Evolutionary conservation across 1,284 basidiomycete genomes (phyloP), one percentile per base, ranked within the genome.

Genomic region (Rhodotorula sp.): DNA sequence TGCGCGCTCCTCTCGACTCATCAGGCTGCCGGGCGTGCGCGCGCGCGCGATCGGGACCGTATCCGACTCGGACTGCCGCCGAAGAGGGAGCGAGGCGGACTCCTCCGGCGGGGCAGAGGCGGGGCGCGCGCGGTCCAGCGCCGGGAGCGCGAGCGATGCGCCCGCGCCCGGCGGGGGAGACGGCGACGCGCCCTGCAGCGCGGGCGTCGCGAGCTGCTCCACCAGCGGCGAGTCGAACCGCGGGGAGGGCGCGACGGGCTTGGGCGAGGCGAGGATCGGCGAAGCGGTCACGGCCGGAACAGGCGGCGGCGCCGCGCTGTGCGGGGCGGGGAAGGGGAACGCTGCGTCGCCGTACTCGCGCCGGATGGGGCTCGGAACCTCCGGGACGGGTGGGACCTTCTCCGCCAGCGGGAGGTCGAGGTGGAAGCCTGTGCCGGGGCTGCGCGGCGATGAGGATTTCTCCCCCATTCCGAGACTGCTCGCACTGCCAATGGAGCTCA

Each of bases 1-100:
- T 3, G 70, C 70, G 19, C 70, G 62, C 51, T 71, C 70, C n/a
- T 44, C 66, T 13, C 66, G 44, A 27, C 54, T 48, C 58, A 68
- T 46, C n/a, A 39, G 32, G 36, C 29, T n/a, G 2, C 36, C 41
- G 1, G 67, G 37, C 25, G 53, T 48, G 12, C 59, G 53, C 10
- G 50, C 29, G 27, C 58, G 59, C 13, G 7, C 50, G n/a, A 51
- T 10, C n/a, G 50, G 3, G 12, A 21, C 44, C 44, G 56, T 34
- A 56, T 59, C 61, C 10, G 36, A 21, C 50, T 70, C 69, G 27
- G 46, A 54, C 15, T 61, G 51, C 13, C 66, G 32, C 2, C 66
- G 59, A 10, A 64, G 34, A 8, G 67, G 61, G n/a, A 65, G 64
- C 15, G 55, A n/a, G 1, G 56, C 44, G 9, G 55, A 57, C 19